These are phyloP conservation scores for Trichoderma polysporum DNA, from an alignment of 2,329 filamentous ascomycete species.

Conservation along the genomic window DNA sequence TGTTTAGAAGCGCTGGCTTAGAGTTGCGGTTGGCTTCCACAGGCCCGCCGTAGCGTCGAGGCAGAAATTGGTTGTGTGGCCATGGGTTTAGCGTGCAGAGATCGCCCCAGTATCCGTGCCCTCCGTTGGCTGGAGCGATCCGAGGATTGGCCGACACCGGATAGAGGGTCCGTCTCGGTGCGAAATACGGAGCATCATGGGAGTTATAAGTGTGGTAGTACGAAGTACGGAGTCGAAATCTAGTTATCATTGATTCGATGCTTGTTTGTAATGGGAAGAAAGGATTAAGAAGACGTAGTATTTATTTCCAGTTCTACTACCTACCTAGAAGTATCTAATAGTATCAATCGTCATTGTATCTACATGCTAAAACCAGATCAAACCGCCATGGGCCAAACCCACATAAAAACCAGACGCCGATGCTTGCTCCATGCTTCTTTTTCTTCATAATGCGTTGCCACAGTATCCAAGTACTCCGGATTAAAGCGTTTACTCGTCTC, in stretches of 20 bases:
- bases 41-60: constrained; percentile 30
- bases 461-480: not conserved
- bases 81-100: not conserved
- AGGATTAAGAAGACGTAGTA: not conserved
- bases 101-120: not conserved
- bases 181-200: not conserved
- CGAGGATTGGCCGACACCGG: constrained; percentile 12
- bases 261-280: not conserved
- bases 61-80: constrained; percentile 26
- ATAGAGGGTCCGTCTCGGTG: not conserved
- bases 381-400: not conserved
- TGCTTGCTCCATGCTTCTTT: not conserved
- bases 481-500: constrained; percentile 64
- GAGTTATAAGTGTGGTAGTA: too few relatives aligned
- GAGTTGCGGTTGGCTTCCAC: constrained; percentile 19
- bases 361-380: not conserved
- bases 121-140: not conserved
- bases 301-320: too few relatives aligned
- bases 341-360: not conserved
- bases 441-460: not conserved
- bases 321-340: not conserved
- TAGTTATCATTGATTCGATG: not conserved
- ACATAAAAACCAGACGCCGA: not conserved
- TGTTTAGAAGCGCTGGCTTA: constrained; percentile 10
- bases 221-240: too few relatives aligned